These are phyloP conservation scores for Rhodotorula sp. DNA, from an alignment of 1,284 basidiomycete genomes.

Conservation along the genomic window DNA sequence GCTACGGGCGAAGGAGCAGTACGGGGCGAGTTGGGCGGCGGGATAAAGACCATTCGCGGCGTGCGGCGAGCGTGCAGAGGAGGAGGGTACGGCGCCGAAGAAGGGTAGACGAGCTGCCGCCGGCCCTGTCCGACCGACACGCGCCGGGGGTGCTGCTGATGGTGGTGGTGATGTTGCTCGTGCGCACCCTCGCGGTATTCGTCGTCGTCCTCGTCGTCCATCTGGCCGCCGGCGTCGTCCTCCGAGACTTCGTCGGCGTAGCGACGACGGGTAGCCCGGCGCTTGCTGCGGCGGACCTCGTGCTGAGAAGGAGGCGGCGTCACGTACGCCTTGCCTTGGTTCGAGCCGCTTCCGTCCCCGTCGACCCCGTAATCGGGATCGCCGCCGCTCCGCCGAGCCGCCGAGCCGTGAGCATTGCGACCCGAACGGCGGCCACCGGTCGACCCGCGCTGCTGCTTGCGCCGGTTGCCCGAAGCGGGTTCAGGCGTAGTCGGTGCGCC, in stretches of 20 bases:
- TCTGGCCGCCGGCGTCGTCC: constrained; percentile 1
- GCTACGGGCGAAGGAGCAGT: too few species aligned
- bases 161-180: not conserved
- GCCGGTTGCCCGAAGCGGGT: not conserved
- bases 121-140: not conserved
- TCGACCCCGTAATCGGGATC: not conserved
- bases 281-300: constrained; percentile 1
- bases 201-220: constrained; percentile 11
- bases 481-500: not conserved
- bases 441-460: not conserved
- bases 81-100: not conserved
- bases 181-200: constrained; percentile 20
- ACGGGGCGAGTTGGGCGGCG: too few species aligned
- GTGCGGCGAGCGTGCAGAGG: too few species aligned
- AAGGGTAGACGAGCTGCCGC: constrained; percentile 4
- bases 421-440: too few species aligned
- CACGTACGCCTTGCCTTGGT: constrained; percentile 14
- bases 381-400: too few species aligned
- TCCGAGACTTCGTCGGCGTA: constrained; percentile 13
- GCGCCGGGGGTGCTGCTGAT: not conserved
- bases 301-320: constrained; percentile 17
- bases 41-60: too few species aligned
- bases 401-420: too few species aligned
- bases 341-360: constrained; percentile 14
- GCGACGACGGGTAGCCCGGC: not conserved